Base-by-base conservation (phyloP, 345 rosid genomes). In the Rhizophora mangle region DNA sequence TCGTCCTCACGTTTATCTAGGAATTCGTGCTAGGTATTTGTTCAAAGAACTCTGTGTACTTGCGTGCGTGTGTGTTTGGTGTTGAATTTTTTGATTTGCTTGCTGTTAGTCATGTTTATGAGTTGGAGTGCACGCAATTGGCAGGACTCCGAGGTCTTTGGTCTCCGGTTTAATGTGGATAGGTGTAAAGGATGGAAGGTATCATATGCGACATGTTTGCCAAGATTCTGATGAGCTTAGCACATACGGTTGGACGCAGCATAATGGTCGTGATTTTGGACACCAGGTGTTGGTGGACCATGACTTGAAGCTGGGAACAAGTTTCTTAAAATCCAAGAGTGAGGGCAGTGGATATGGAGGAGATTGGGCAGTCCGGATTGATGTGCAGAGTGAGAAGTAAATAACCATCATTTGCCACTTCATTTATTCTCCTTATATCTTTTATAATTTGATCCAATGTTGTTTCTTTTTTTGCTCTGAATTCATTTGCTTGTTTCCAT, bases 131-230 rank as follows among this genome's bases (percentile, higher is more conserved):
- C 49, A 43, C 4, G 49, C 49, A 24, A 16, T 15, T 74, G 68
- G 73, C 81, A 94, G 97, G 87, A 80, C 87, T 46, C 97, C 97
- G 24, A 76, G 72, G 60, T 87, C 96, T 52, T 82, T 94, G 63
- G 76, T 91, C 60, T 93, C 88, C 77, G 98, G 98, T 31, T 81
- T 94, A 81, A 94, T 91, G 97, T 94, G 97, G 98, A 69, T 91
- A 68, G 92, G 88, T 64, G 57, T 75, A 0, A 89, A 91, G 79
- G 97, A 89, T 68, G 93, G 87, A 34, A 85, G 79, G 76, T 87
- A 82, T 72, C 58, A 52, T 47, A 75, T 91, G 75, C 88, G 97
- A 8, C 98, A 94, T 69, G 82, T 89, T 8, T 94, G 98, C 81
- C 89, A 94, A 74, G 89, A 91, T 69, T 77, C 84, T 61, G 84